Evolutionary conservation across 225 moss, liverwort and hornwort species (phyloP), one percentile per base, ranked within the genome.

Genomic region (Takakia lepidozioides): DNA sequence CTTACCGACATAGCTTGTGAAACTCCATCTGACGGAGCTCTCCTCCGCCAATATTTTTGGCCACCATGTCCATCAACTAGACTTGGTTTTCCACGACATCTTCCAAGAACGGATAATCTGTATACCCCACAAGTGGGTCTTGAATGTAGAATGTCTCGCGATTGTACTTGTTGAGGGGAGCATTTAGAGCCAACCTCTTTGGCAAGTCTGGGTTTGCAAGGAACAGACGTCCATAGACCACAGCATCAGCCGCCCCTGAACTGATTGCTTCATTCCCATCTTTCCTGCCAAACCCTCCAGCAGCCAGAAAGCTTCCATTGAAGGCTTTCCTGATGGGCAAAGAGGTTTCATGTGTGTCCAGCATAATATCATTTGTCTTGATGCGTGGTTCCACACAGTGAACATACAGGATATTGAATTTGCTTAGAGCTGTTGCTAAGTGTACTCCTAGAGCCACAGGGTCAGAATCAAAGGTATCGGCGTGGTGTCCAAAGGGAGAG

Each of bases 371-470:
- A 2, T 4, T 22, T 13, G 52, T 43, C 0, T 49, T 56, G 8
- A 71, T 61, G 26, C 69, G 59, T 2, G 85, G 71, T 53, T 83
- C 76, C 43, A 83, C 65, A 7, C n/a, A 70, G 24, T 87, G 71
- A 1, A 70, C 17, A 3, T 75, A 81, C n/a, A 70, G 7, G 0
- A 87, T 1, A 0, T 56, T 49, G 14, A 48, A 42, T 24, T 56
- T 43, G 40, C 54, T 74, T 9, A 83, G 44, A 15, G 54, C 27
- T 22, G 19, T 25, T 2, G 51, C 57, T 51, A 71, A 15, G 46
- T 68, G 65, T 1, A 57, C 0, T 3, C 68, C 63, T 25, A 73
- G 23, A 9, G 54, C 51, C 1, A 20, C 8, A 3, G 56, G 71
- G 10, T 68, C 55, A 19, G 43, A 43, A 21, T 17, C 43, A 3